Evolutionary conservation across 768 basidiomycete species (phyloP), one percentile per base, ranked within the genome.

Genomic region (Holtermannia corniformis): DNA sequence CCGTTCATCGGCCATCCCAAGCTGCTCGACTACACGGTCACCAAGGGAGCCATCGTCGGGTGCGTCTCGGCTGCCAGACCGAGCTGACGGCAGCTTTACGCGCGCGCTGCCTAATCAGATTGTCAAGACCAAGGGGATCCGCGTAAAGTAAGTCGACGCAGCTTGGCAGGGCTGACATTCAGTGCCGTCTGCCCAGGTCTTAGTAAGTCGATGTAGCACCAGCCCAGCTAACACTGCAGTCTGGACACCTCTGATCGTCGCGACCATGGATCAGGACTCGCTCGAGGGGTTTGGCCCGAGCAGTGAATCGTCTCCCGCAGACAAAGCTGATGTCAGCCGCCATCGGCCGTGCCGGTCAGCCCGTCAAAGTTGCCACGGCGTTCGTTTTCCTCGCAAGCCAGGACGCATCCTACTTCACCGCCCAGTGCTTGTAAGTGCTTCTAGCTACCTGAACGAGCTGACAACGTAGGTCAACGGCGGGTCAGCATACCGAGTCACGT

Each of bases 21-120:
- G 54, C 70, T 81, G 21, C 61, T 80, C 37, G 79, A 81, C 67
- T 81, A 79, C 67, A 79, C 79, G 14, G 64, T 78, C 5, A 79
- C 79, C 23, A 80, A 80, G 63, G 79, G 80, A 10, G 77, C 78
- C 7, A 77, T 80, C 54, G 71, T 79, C 47, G 73, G 56, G 46
- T 47, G 25, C 12, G 46, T 21, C 21, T 44, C 10, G 7, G 7
- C 43, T 44, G 11, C 43, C 7, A 11, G 10, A 7, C 10, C 7
- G 32, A 37, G 32, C 16, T 16, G 32, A 7, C 16, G 10, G 25
- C 25, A 47, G 63, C 13, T 78, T 79, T 64, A 75, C 76, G 47
- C 67, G 79, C 23, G 76, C 75, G 0, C 65, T 80, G 50, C 75
- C 73, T 47, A 80, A 79, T 63, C 78, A 80, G 63, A 72, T 80